phyloP scores from a whole-genome alignment of 2,329 filamentous ascomycete species.

The Talaromyces sp. region DNA sequence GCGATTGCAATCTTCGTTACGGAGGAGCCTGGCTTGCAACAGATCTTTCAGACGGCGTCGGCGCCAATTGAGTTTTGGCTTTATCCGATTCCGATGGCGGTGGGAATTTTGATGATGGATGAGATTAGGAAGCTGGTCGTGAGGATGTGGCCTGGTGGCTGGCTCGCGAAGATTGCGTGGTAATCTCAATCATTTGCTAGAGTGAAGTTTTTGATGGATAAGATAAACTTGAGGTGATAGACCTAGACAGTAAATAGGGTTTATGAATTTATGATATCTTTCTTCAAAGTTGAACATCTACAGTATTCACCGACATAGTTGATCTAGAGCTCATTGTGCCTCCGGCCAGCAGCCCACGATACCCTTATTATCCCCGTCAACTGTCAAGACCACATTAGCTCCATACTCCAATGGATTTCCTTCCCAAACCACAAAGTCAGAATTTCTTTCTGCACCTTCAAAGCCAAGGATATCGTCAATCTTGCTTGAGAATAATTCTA shows the following conservation, averaged over 20 bases:
- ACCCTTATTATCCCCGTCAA: slow-evolving; percentile 14
- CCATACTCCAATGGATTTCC: slow-evolving; percentile 39
- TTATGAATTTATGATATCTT: neutral
- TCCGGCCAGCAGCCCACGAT: slow-evolving; percentile 19
- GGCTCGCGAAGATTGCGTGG: slow-evolving; percentile 51
- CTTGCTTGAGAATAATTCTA: slow-evolving; percentile 41
- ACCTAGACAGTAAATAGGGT: neutral
- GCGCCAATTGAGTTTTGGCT: slow-evolving; percentile 55
- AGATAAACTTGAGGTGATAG: neutral
- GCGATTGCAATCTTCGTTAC: slow-evolving; percentile 55
- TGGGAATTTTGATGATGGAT: slow-evolving; percentile 52
- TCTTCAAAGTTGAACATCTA: too few relatives aligned
- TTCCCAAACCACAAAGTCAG: slow-evolving; percentile 46
- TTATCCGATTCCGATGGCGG: slow-evolving; percentile 50
- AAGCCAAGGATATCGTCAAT: slow-evolving; percentile 44
- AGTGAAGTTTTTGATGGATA: neutral
- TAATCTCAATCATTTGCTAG: slow-evolving; percentile 24
- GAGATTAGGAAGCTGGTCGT: slow-evolving; percentile 53
- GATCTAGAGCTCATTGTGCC: slow-evolving; percentile 5
- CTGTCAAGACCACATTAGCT: slow-evolving; percentile 16
- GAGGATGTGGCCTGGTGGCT: slow-evolving; percentile 45
- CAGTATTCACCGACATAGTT: neutral
- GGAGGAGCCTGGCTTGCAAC: slow-evolving; percentile 50
- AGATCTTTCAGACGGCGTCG: slow-evolving; percentile 48
- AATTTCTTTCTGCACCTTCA: slow-evolving; percentile 25